phyloP scores from a whole-genome alignment of 1,139 yeast species.

The Torulaspora globosa region DNA sequence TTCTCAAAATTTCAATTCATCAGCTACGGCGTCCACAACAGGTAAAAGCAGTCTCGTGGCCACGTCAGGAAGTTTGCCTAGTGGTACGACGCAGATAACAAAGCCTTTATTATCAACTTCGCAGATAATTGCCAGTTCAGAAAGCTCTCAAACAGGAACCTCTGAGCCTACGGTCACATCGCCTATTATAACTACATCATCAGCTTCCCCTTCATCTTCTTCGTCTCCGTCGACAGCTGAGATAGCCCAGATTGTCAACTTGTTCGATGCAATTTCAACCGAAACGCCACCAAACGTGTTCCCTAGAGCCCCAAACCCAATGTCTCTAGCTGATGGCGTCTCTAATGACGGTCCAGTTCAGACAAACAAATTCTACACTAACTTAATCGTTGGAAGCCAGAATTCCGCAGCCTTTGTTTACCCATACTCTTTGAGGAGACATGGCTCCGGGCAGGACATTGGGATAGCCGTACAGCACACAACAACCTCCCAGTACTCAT shows the following conservation, averaged over 20 bases:
- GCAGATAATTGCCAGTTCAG: not conserved
- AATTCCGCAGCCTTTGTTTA: conserved; percentile 49
- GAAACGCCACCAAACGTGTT: conserved; percentile 50
- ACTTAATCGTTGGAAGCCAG: conserved; percentile 54
- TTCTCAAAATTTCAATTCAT: not conserved
- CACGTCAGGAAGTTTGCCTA: not conserved
- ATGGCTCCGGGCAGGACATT: conserved; percentile 39
- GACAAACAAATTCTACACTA: conserved; percentile 70
- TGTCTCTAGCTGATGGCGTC: conserved; percentile 48
- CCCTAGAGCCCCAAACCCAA: conserved; percentile 45
- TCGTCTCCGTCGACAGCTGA: not conserved
- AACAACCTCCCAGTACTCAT: conserved; percentile 44
- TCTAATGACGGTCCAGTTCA: conserved; percentile 47
- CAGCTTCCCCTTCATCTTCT: not conserved
- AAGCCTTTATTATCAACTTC: not conserved
- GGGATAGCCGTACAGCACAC: conserved; percentile 64
- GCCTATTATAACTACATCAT: not conserved
- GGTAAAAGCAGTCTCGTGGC: not conserved
- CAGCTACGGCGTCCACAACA: not conserved
- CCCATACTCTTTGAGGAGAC: conserved; percentile 62
- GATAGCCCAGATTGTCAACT: conserved; percentile 24
- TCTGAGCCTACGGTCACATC: not conserved
- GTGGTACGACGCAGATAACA: not conserved
- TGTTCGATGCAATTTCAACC: conserved; percentile 50
- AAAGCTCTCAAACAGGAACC: not conserved